phyloP scores from a whole-genome alignment of 208 protist genomes.

The Eutreptiella sp. region DNA sequence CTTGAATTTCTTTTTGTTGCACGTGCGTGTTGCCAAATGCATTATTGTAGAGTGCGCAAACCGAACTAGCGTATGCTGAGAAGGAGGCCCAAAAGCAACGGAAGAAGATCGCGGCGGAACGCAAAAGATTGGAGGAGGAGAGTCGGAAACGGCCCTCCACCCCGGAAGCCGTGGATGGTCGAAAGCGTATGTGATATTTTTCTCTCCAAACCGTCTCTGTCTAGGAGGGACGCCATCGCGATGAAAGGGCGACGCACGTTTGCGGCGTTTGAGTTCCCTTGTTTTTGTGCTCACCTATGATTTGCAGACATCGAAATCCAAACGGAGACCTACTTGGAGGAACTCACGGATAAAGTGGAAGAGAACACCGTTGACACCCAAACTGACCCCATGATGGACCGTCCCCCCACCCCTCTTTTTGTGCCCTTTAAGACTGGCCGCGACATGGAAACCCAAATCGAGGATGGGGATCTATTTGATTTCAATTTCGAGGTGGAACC shows the following conservation, averaged over 20 bases:
- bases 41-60: slow-evolving; percentile 41
- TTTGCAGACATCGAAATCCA: slow-evolving; percentile 83
- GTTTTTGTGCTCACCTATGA: not conserved
- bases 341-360: slow-evolving; percentile 75
- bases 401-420: slow-evolving; percentile 83
- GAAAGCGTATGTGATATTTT: slow-evolving; percentile 39
- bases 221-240: not conserved
- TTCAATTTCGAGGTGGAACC: slow-evolving; percentile 93
- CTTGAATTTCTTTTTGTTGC: not conserved
- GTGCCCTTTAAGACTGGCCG: slow-evolving; percentile 85
- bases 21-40: not conserved
- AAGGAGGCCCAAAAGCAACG: slow-evolving; percentile 51
- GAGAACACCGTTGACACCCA: slow-evolving; percentile 79
- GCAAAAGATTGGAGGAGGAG: slow-evolving; percentile 44
- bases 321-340: slow-evolving; percentile 91
- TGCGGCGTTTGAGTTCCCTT: not conserved
- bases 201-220: not conserved
- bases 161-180: slow-evolving; percentile 72
- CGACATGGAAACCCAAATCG: slow-evolving; percentile 89
- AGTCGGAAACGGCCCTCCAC: slow-evolving; percentile 54
- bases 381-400: slow-evolving; percentile 90
- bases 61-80: slow-evolving; percentile 59
- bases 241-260: not conserved
- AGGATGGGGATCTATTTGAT: slow-evolving; percentile 92
- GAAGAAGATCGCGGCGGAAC: slow-evolving; percentile 54